Percentiles rank a stretch among this genome's conserved stretches.
These are phyloP conservation scores for Takashimella tepidaria DNA, from an alignment of 1,284 basidiomycete species.

Conservation along the genomic window DNA sequence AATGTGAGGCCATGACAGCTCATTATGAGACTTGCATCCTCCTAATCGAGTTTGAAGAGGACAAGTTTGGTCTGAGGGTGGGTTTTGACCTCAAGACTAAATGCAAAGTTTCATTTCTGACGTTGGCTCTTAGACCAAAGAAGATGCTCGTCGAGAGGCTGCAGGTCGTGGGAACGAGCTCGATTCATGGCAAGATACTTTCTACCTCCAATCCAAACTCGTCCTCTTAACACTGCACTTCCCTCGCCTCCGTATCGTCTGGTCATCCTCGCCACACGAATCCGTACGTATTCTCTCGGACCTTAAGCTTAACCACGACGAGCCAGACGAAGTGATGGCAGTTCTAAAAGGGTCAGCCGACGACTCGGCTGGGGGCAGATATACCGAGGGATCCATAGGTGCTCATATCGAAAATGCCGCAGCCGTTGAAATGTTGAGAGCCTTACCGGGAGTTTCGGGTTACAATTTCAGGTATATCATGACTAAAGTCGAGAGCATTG, in stretches of 20 bases:
- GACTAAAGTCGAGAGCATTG: slow-evolving; percentile 68
- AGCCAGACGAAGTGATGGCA: slow-evolving; percentile 74
- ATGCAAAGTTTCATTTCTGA: not conserved
- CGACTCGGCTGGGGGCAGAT: slow-evolving; percentile 4
- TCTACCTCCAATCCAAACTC: slow-evolving; percentile 78
- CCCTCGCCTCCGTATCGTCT: slow-evolving; percentile 86
- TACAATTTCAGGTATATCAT: slow-evolving; percentile 85
- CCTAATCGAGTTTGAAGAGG: slow-evolving; percentile 97
- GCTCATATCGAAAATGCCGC: slow-evolving; percentile 36
- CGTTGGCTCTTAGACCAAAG: slow-evolving; percentile 41
- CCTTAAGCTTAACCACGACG: slow-evolving; percentile 74
- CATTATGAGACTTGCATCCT: slow-evolving; percentile 92
- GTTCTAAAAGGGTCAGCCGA: slow-evolving; percentile 59
- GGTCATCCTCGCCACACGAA: slow-evolving; percentile 92
- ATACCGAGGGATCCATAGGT: slow-evolving; percentile 10
- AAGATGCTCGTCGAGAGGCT: slow-evolving; percentile 53
- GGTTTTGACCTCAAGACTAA: slow-evolving; percentile 21
- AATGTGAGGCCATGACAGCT: slow-evolving; percentile 94
- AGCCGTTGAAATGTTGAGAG: slow-evolving; percentile 48
- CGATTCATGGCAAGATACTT: slow-evolving; percentile 39
- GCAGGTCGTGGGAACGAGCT: slow-evolving; percentile 52
- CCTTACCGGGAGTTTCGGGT: slow-evolving; percentile 62
- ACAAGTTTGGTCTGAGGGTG: slow-evolving; percentile 89
- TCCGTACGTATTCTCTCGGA: slow-evolving; percentile 90
- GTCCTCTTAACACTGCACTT: slow-evolving; percentile 84